A percentile compares a stretch with the other conserved stretches of the same genome.
Evolutionary conservation across 192 early-diverging fungal species (phyloP).

Genomic region (Coemansia sp.): DNA sequence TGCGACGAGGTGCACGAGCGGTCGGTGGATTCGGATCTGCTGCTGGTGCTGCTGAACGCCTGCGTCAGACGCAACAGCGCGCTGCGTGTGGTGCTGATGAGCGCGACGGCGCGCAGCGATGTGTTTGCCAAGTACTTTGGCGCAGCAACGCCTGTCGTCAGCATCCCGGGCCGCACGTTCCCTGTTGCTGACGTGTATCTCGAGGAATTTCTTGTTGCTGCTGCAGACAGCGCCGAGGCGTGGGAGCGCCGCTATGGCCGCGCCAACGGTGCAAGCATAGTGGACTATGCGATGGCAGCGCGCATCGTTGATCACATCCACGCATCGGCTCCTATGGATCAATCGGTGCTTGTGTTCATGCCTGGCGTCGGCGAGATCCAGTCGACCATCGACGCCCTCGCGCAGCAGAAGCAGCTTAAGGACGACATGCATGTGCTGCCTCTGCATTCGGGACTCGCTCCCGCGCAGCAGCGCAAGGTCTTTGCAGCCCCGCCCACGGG

Average conservation of each 20-base stretch:
- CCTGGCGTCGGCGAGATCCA: constrained; percentile 76
- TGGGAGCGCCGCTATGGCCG: constrained; percentile 4
- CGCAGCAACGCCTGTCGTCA: constrained; percentile 52
- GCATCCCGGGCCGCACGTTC: constrained; percentile 76
- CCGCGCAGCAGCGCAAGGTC: constrained; percentile 57
- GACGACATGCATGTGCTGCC: constrained; percentile 49
- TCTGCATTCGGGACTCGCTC: constrained; percentile 61
- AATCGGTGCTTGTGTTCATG: constrained; percentile 69
- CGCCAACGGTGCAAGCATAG: not conserved
- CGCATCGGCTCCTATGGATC: constrained; percentile 37
- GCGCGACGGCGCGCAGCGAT: constrained; percentile 82
- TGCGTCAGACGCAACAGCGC: constrained; percentile 53
- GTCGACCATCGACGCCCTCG: constrained; percentile 61
- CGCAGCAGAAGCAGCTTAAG: not conserved
- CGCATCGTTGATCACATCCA: constrained; percentile 62
- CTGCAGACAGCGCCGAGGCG: not conserved
- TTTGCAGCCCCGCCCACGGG: constrained; percentile 49
- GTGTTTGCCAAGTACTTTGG: constrained; percentile 80
- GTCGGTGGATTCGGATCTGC: constrained; percentile 74
- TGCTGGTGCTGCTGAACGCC: constrained; percentile 72
- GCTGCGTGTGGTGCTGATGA: constrained; percentile 84
- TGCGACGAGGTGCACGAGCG: constrained; percentile 91
- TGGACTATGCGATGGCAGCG: constrained; percentile 65
- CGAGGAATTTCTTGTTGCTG: constrained; percentile 36
- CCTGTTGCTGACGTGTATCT: constrained; percentile 66